These are phyloP conservation scores for Hamamelis virginiana DNA, from an alignment of 164 flowering plant genomes.

Conservation along the genomic window DNA sequence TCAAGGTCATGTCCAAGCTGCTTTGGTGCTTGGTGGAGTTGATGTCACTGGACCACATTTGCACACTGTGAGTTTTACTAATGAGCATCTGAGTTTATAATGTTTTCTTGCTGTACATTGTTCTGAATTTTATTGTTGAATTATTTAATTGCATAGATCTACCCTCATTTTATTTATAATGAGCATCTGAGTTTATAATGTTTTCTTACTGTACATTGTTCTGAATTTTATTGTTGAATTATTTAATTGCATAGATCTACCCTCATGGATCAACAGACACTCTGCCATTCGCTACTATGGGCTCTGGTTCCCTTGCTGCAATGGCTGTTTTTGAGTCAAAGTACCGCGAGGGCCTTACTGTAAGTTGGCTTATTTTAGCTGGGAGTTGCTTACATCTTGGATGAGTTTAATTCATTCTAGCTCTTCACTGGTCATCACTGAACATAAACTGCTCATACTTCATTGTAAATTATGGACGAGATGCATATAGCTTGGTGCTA, in stretches of 20 bases:
- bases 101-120: neutral
- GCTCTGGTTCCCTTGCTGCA: slow-evolving; percentile 97
- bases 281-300: slow-evolving; percentile 96
- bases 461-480: neutral
- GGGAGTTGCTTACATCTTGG: neutral
- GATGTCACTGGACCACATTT: slow-evolving; percentile 96
- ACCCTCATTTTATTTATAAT: too few species aligned
- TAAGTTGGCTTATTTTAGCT: slow-evolving; percentile 39
- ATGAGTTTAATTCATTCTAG: neutral
- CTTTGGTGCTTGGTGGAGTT: slow-evolving; percentile 98
- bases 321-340: slow-evolving; percentile 91
- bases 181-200: neutral
- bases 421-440: neutral
- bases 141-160: slow-evolving; percentile 55
- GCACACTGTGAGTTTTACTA: slow-evolving; percentile 71
- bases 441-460: neutral
- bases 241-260: slow-evolving; percentile 62
- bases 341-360: slow-evolving; percentile 80
- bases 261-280: slow-evolving; percentile 99
- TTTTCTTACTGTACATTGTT: neutral
- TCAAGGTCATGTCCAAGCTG: slow-evolving; percentile 92
- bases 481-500: neutral
- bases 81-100: neutral
- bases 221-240: slow-evolving; percentile 1
- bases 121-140: neutral